Evolutionary conservation across 495 filamentous ascomycete genomes (phyloP).

Genomic region (Podospora conica): DNA sequence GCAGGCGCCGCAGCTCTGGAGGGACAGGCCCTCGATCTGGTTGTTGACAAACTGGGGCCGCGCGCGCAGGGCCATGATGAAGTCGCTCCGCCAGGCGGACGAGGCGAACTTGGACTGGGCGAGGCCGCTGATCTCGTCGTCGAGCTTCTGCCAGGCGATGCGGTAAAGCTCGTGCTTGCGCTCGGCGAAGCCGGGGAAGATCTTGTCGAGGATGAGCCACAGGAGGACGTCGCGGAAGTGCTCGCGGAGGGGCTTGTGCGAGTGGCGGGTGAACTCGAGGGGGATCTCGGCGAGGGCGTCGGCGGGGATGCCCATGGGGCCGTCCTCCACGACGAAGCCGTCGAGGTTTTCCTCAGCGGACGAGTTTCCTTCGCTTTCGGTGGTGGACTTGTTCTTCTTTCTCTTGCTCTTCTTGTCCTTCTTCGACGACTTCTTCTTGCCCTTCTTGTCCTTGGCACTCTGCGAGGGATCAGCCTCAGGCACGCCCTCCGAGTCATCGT

Average conservation of each 20-base stretch:
- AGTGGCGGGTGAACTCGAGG: constrained; percentile 60
- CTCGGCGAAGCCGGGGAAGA: constrained; percentile 63
- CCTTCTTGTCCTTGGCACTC: constrained; percentile 14
- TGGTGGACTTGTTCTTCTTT: constrained; percentile 25
- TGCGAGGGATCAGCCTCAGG: constrained; percentile 14
- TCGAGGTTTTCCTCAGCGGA: constrained; percentile 55
- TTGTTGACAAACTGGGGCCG: constrained; percentile 44
- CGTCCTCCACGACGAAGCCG: constrained; percentile 66
- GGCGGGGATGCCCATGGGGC: constrained; percentile 56
- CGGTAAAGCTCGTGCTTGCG: constrained; percentile 57
- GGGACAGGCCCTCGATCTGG: constrained; percentile 26
- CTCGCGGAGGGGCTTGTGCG: constrained; percentile 62
- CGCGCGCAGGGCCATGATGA: constrained; percentile 57
- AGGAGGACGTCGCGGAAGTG: constrained; percentile 75
- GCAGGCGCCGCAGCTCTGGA: constrained; percentile 67
- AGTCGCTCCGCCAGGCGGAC: constrained; percentile 63
- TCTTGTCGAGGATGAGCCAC: constrained; percentile 68
- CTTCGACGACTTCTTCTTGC: constrained; percentile 8
- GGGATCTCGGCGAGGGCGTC: constrained; percentile 49
- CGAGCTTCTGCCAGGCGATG: constrained; percentile 67
- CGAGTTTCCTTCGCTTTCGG: constrained; percentile 17
- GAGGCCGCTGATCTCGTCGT: constrained; percentile 62
- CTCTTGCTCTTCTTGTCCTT: constrained; percentile 1
- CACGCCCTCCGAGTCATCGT: constrained; percentile 39
- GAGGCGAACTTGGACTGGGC: constrained; percentile 68